These are phyloP conservation scores for Tieghemiomyces parasiticus DNA, from an alignment of 192 early-diverging fungal genomes.

Conservation along the genomic window DNA sequence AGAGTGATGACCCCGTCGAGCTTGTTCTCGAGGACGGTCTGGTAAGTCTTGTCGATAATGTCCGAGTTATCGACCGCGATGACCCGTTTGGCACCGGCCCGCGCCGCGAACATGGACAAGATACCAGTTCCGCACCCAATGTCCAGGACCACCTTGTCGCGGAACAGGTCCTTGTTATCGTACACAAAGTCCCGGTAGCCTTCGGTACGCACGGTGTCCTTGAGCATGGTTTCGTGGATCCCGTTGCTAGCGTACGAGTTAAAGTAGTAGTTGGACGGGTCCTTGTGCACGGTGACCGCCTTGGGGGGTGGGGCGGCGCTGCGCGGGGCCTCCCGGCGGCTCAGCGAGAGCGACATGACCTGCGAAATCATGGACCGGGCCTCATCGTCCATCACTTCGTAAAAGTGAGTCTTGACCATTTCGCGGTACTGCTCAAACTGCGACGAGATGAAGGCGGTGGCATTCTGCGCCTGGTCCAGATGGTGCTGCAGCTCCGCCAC, in stretches of 20 bases:
- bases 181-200: constrained; percentile 70
- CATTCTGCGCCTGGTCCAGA: constrained; percentile 31
- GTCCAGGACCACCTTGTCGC: constrained; percentile 74
- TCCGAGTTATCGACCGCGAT: constrained; percentile 70
- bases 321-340: not conserved
- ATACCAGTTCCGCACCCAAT: constrained; percentile 88
- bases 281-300: not conserved
- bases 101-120: constrained; percentile 82
- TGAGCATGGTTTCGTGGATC: constrained; percentile 76
- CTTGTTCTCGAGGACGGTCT: constrained; percentile 59
- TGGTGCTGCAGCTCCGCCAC: constrained; percentile 38
- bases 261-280: constrained; percentile 40
- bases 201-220: constrained; percentile 66
- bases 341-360: constrained; percentile 1
- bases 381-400: constrained; percentile 30
- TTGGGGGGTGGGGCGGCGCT: constrained; percentile 4
- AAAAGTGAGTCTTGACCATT: constrained; percentile 55
- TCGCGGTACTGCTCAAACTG: constrained; percentile 55
- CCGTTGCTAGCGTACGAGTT: constrained; percentile 37
- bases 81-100: constrained; percentile 63
- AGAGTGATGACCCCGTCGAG: constrained; percentile 41
- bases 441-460: constrained; percentile 27
- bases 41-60: constrained; percentile 66
- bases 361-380: constrained; percentile 1
- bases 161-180: constrained; percentile 70